Evolutionary conservation across 78 protist genomes (phyloP).

Genomic region (Dictyostelium discoideum): dicty_2.7 NC_007088.5:7741501-7742000

Average conservation of each 20-base stretch:
- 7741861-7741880: neutral
- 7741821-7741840: conserved; percentile 46
- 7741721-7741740: neutral
- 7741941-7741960: neutral
- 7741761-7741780: conserved; percentile 39
- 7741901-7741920: neutral
- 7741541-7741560: too few species aligned
- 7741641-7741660: conserved; percentile 36
- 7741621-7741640: conserved; percentile 49
- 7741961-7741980: neutral
- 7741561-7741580: too few species aligned
- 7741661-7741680: too few species aligned
- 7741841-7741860: conserved; percentile 26
- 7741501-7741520: too few species aligned
- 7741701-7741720: neutral
- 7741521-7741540: too few species aligned
- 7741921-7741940: neutral
- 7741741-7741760: conserved; percentile 80
- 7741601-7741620: conserved; percentile 1
- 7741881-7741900: neutral
- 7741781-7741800: conserved; percentile 58
- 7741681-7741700: too few species aligned
- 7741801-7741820: conserved; percentile 54
- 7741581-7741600: neutral
- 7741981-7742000: neutral